Evolutionary conservation across 331 rosid species (phyloP).

Genomic region (Rhamnella rubrinervis): DNA sequence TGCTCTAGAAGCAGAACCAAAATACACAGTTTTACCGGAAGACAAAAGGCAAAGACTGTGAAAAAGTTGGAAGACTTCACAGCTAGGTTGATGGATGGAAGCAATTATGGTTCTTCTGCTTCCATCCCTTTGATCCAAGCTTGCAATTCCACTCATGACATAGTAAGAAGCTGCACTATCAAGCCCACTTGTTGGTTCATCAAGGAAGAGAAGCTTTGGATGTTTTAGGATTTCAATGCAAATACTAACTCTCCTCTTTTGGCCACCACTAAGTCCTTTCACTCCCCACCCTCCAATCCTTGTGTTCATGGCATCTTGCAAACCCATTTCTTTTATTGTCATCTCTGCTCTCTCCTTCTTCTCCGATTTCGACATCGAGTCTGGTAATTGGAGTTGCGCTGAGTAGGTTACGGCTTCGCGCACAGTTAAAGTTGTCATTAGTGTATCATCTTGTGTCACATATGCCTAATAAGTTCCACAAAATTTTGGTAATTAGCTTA

Average conservation of each 20-base stretch:
- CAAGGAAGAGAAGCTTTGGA: slow-evolving; percentile 68
- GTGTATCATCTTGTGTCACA: slow-evolving; percentile 75
- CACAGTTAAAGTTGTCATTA: slow-evolving; percentile 51
- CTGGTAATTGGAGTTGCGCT: slow-evolving; percentile 66
- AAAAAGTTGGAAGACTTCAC: slow-evolving; percentile 66
- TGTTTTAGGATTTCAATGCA: slow-evolving; percentile 73
- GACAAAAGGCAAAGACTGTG: slow-evolving; percentile 64
- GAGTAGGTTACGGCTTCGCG: slow-evolving; percentile 67
- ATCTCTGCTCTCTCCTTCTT: slow-evolving; percentile 60
- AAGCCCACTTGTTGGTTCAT: slow-evolving; percentile 82
- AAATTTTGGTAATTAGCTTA: no score
- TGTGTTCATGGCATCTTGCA: slow-evolving; percentile 52
- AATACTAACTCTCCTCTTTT: slow-evolving; percentile 73
- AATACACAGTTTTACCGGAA: slow-evolving; percentile 53
- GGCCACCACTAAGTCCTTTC: slow-evolving; percentile 74
- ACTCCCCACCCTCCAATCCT: slow-evolving; percentile 62
- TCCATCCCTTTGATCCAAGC: slow-evolving; percentile 35
- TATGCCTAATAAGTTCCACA: slow-evolving; percentile 39
- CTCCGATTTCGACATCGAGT: slow-evolving; percentile 52
- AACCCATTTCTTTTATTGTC: slow-evolving; percentile 72
- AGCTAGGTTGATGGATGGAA: slow-evolving; percentile 80
- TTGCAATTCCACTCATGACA: slow-evolving; percentile 71
- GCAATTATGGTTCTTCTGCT: slow-evolving; percentile 47
- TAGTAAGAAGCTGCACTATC: slow-evolving; percentile 83
- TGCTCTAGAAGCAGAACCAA: slow-evolving; percentile 66